A percentile compares a stretch with the other conserved stretches of the same genome.
These are phyloP conservation scores for Penicillium olsonii DNA, from an alignment of 2,329 filamentous ascomycete species.

Conservation along the genomic window DNA sequence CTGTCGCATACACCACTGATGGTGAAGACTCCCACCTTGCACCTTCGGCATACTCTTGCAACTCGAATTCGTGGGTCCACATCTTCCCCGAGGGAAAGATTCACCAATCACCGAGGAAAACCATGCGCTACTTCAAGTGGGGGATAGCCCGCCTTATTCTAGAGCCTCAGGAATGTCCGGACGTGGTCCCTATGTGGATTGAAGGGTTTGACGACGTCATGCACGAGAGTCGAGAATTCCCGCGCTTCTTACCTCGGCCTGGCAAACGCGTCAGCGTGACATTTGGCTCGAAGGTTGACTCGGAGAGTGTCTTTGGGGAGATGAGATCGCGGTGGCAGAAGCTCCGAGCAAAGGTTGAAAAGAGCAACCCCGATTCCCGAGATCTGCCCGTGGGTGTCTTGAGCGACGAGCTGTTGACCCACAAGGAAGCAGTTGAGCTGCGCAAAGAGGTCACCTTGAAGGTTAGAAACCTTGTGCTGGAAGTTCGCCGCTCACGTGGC, in stretches of 20 bases:
- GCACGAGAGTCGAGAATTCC: slow-evolving; percentile 78
- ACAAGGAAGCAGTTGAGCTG: slow-evolving; percentile 72
- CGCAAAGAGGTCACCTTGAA: slow-evolving; percentile 77
- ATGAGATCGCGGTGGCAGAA: slow-evolving; percentile 72
- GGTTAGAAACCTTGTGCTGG: slow-evolving; percentile 77
- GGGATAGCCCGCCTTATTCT: slow-evolving; percentile 88
- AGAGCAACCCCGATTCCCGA: slow-evolving; percentile 40
- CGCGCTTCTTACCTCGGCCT: slow-evolving; percentile 76
- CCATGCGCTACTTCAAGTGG: slow-evolving; percentile 98
- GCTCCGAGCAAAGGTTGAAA: slow-evolving; percentile 58
- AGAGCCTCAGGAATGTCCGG: slow-evolving; percentile 82
- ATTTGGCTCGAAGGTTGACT: slow-evolving; percentile 71
- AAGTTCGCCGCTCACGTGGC: slow-evolving; percentile 71
- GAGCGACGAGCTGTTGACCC: slow-evolving; percentile 65
- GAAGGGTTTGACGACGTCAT: slow-evolving; percentile 87
- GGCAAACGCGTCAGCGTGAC: slow-evolving; percentile 61
- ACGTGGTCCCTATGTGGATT: slow-evolving; percentile 91
- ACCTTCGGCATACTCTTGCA: slow-evolving; percentile 69
- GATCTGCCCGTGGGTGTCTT: slow-evolving; percentile 56
- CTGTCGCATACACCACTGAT: slow-evolving; percentile 43
- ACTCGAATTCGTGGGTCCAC: slow-evolving; percentile 83
- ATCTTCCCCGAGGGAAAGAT: slow-evolving; percentile 95
- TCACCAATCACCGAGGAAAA: slow-evolving; percentile 76
- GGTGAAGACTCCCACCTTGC: slow-evolving; percentile 59
- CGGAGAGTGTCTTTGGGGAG: slow-evolving; percentile 74